Conservation (phyloP, 805 yeast genomes). For the Candida schatavii region DNA sequence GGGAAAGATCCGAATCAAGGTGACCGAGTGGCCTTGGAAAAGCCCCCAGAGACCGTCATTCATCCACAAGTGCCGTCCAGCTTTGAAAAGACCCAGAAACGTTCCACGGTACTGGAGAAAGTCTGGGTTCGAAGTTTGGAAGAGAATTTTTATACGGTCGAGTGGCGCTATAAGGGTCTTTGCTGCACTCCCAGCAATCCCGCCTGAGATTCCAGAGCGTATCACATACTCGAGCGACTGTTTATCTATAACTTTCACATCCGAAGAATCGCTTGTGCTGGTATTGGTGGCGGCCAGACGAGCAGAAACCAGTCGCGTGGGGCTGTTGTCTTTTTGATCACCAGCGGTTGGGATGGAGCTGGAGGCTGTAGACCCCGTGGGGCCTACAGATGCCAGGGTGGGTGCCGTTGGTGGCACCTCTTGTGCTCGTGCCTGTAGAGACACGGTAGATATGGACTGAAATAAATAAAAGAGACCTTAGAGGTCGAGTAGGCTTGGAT, state of each 20-base stretch:
- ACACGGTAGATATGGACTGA: no score
- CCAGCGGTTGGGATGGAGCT: no score
- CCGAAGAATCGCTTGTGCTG: conserved; percentile 8
- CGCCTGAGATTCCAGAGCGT: conserved; percentile 90
- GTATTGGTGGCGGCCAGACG: background rate
- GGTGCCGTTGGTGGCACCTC: no score
- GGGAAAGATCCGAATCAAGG: conserved; percentile 86
- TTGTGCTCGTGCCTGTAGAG: no score
- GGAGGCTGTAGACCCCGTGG: no score
- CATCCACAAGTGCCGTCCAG: conserved; percentile 62
- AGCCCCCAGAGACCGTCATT: conserved; percentile 78
- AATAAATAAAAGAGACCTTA: no score
- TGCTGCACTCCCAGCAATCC: conserved; percentile 93
- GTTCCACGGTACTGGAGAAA: conserved; percentile 79
- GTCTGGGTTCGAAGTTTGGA: conserved; percentile 93
- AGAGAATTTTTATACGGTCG: conserved; percentile 90
- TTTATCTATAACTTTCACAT: conserved; percentile 51
- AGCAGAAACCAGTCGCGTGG: no score
- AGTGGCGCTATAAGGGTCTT: conserved; percentile 93
- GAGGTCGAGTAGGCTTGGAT: no score
- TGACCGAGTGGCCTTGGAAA: conserved; percentile 94
- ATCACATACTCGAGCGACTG: conserved; percentile 74
- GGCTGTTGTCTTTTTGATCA: no score
- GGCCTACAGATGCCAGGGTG: no score
- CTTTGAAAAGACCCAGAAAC: conserved; percentile 68